Evolutionary conservation across 352 stramenopile genomes (phyloP).

Genomic region (Pythium sp.): DNA sequence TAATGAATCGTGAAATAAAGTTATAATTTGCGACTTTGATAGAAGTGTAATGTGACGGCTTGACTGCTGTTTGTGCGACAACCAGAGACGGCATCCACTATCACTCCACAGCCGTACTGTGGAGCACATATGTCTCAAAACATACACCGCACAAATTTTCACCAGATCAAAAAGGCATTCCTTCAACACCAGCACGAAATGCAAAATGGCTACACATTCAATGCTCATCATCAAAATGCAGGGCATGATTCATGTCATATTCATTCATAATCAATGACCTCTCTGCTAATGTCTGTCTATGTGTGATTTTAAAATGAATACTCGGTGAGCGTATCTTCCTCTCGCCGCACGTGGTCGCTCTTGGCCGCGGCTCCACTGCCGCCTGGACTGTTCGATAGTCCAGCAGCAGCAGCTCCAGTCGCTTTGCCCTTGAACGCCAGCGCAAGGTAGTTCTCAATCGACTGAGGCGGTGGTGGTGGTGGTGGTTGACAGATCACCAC

Average conservation of each 20-base stretch:
- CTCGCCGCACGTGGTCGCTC: slow-evolving; percentile 23
- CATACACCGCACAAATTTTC: not conserved
- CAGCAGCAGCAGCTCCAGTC: slow-evolving; percentile 3
- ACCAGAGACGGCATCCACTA: not conserved
- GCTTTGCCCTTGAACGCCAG: slow-evolving; percentile 44
- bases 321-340: slow-evolving; percentile 17
- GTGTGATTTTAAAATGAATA: not conserved
- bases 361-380: slow-evolving; percentile 11
- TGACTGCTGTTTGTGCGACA: slow-evolving; percentile 3
- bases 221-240: not conserved
- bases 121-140: slow-evolving; percentile 19
- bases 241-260: not conserved
- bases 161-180: not conserved
- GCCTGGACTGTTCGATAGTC: not conserved
- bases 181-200: not conserved
- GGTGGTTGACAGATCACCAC: slow-evolving; percentile 1
- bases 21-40: not conserved
- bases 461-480: slow-evolving; percentile 6
- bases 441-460: slow-evolving; percentile 35
- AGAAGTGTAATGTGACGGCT: not conserved
- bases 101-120: not conserved
- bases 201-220: not conserved
- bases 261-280: not conserved
- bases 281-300: not conserved
- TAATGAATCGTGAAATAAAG: not conserved